Conservation (phyloP, 2,329 filamentous ascomycete species). For the Trichoderma lentiforme region DNA sequence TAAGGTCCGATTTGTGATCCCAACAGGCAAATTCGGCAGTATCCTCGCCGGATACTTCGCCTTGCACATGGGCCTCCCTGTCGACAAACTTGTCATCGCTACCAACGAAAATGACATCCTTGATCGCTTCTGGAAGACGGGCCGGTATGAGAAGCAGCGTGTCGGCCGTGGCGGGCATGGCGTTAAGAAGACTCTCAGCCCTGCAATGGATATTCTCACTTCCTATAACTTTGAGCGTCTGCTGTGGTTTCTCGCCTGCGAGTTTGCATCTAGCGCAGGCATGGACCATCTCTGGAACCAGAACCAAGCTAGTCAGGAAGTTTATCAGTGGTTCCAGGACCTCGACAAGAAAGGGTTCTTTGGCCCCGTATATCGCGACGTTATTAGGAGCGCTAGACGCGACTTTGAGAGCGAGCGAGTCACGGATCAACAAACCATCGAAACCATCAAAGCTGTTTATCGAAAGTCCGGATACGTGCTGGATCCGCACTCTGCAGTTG, state of each 20-base stretch:
- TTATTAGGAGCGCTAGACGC: slow-evolving; percentile 66
- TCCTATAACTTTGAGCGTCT: slow-evolving; percentile 95
- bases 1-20: slow-evolving; percentile 80
- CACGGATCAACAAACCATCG: slow-evolving; percentile 63
- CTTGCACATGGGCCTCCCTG: slow-evolving; percentile 80
- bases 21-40: slow-evolving; percentile 95
- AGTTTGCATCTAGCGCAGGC: slow-evolving; percentile 57
- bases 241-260: slow-evolving; percentile 86
- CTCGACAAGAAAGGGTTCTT: slow-evolving; percentile 83
- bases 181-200: slow-evolving; percentile 86
- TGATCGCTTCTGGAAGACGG: slow-evolving; percentile 88
- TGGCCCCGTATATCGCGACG: slow-evolving; percentile 66
- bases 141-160: slow-evolving; percentile 82
- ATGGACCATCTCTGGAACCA: slow-evolving; percentile 65
- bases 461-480: slow-evolving; percentile 71
- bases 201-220: slow-evolving; percentile 97
- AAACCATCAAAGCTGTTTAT: slow-evolving; percentile 58
- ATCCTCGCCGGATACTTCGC: slow-evolving; percentile 93
- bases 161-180: slow-evolving; percentile 44
- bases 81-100: slow-evolving; percentile 84
- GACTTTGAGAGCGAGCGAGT: slow-evolving; percentile 81
- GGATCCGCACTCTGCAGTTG: slow-evolving; percentile 90
- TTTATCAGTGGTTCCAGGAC: slow-evolving; percentile 72
- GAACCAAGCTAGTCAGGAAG: slow-evolving; percentile 70
- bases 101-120: slow-evolving; percentile 99